These are phyloP conservation scores for Ophiostoma fasciatum DNA, from an alignment of 2,329 filamentous ascomycete genomes.

Conservation along the genomic window DNA sequence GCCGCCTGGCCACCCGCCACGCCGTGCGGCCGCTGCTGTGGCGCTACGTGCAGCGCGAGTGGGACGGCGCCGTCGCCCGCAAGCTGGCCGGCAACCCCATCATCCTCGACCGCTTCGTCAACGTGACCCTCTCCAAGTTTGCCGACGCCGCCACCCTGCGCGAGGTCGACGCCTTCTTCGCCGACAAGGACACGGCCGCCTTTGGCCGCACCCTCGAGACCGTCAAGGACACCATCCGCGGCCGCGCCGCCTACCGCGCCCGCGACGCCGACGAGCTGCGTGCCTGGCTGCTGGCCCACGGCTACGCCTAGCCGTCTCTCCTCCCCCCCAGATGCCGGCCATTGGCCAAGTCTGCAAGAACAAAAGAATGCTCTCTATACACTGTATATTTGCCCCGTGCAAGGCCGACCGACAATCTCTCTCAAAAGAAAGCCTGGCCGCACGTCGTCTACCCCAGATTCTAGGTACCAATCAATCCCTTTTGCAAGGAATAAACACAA, in stretches of 20 bases:
- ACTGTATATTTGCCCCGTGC: too few species aligned
- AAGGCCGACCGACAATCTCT: too few species aligned
- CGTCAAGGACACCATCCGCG: conserved; percentile 71
- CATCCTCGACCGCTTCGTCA: conserved; percentile 77
- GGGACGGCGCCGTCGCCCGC: conserved; percentile 50
- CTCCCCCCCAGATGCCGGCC: too few species aligned
- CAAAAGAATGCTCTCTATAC: too few species aligned
- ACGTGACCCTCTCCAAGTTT: conserved; percentile 64
- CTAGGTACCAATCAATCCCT: too few species aligned
- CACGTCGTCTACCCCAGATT: too few species aligned
- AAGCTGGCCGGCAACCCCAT: conserved; percentile 68
- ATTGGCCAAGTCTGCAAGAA: too few species aligned
- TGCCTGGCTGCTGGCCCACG: conserved; percentile 27
- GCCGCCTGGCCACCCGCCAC: conserved; percentile 56
- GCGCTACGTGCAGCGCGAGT: conserved; percentile 75
- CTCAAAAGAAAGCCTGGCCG: too few species aligned
- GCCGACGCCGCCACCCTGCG: conserved; percentile 51
- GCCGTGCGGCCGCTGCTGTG: conserved; percentile 62
- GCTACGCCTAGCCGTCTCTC: conserved; percentile 7
- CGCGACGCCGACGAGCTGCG: conserved; percentile 58
- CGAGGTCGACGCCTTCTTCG: conserved; percentile 77
- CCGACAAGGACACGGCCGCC: conserved; percentile 66
- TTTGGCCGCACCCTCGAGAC: conserved; percentile 80
- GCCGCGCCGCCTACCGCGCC: conserved; percentile 66
- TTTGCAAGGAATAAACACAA: too few species aligned